Conservation (phyloP, 2,329 filamentous ascomycete species). For the Bipolaris sorokiniana region DNA sequence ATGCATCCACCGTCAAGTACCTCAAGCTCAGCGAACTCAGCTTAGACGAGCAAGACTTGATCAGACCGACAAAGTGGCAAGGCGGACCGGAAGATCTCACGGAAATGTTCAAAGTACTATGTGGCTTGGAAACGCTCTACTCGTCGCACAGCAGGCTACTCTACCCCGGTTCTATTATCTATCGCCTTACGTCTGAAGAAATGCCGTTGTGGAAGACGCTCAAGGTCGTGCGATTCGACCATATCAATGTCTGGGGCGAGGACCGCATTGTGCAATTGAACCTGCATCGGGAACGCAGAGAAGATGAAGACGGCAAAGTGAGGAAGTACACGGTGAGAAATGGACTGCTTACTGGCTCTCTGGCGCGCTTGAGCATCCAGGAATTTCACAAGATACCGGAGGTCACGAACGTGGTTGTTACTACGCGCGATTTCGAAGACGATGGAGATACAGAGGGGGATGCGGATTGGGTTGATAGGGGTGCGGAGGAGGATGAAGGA, state of each 20-base stretch:
- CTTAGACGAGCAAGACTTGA: neutral
- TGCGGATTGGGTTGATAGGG: slow-evolving; percentile 4
- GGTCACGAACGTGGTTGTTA: neutral
- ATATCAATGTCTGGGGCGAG: slow-evolving; percentile 7
- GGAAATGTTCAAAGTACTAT: slow-evolving; percentile 5
- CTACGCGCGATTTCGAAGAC: slow-evolving; percentile 7
- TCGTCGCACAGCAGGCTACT: neutral
- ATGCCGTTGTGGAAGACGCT: slow-evolving; percentile 9
- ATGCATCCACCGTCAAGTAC: slow-evolving; percentile 13
- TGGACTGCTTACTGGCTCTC: neutral
- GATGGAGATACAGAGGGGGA: slow-evolving; percentile 8
- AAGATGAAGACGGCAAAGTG: neutral
- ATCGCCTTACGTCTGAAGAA: neutral
- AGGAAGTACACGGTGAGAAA: neutral
- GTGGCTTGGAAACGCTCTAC: slow-evolving; percentile 1
- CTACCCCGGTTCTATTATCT: neutral
- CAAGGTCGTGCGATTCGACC: neutral
- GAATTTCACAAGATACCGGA: neutral
- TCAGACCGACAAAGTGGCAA: neutral
- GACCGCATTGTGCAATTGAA: slow-evolving; percentile 5
- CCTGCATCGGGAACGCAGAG: neutral
- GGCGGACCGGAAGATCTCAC: neutral
- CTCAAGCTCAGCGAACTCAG: slow-evolving; percentile 4
- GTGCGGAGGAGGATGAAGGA: neutral
- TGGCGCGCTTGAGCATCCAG: neutral